Base-by-base conservation (phyloP, 2,329 filamentous ascomycete species). In the Diaporthe sp. region DNA sequence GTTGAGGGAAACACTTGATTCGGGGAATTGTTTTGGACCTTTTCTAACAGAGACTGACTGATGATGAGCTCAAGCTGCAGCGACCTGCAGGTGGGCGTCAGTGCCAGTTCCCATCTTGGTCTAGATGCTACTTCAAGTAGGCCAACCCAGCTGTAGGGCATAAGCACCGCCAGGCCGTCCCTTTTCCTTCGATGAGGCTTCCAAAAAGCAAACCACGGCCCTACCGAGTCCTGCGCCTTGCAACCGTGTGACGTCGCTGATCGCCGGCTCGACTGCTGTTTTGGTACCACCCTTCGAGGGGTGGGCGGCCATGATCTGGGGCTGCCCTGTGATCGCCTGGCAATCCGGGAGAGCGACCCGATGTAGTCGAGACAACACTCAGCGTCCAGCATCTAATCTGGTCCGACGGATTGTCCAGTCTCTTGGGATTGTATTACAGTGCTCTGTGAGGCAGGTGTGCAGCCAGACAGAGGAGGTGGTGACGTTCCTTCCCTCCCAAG, bases 1-100 rank as follows among this genome's bases (percentile, higher is more conserved):
- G 58, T 1, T 55, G 28, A 19, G n/a, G 25, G 28, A 49, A 44
- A 22, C 28, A 67, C 42, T 51, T 67, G 62, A 67, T 67, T 67
- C 65, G 65, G 65, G 65, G 46, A 53, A 53, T 68, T 53, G 44
- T 68, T 53, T 68, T 53, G 44, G 62, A 39, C n/a, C 37, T 44
- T 44, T n/a, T 28, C 28, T 46, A 8, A 46, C 62, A 8, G 19
- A 57, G 19, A 57, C 28, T 57, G 28, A 25, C 13, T 39, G 65
- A 42, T 55, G 65, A 69, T 69, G 65, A 69, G 65, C 65, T 69
- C 65, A 69, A 42, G 49, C 22, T 69, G 65, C 65, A 69, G 34
- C 49, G 13, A 25, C 49, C 9, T 68, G 65, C 65, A 68, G 65
- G 65, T 37, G 65, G 65, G 28, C 65, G 65, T 53, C 65, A 53